These are phyloP conservation scores for Chondrostereum purpureum DNA, from an alignment of 1,284 basidiomycete species.

Conservation along the genomic window DNA sequence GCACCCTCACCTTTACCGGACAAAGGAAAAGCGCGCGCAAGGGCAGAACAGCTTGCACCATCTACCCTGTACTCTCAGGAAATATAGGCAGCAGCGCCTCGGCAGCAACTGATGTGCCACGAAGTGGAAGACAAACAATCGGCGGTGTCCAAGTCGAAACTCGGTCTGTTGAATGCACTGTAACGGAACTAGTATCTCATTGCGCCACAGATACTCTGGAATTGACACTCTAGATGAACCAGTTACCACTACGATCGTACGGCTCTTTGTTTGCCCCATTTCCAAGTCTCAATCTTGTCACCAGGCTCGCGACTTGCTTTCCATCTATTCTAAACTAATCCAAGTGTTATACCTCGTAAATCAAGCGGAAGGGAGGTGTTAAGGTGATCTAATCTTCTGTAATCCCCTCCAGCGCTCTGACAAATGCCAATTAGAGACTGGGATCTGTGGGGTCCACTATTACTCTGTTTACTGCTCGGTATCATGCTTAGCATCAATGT, in stretches of 20 bases:
- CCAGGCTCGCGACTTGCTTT: constrained; percentile 80
- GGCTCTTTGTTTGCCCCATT: constrained; percentile 24
- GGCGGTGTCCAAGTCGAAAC: constrained; percentile 86
- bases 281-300: constrained; percentile 11
- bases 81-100: constrained; percentile 58
- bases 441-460: constrained; percentile 93
- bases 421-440: constrained; percentile 62
- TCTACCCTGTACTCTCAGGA: constrained; percentile 50
- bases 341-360: constrained; percentile 85
- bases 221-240: constrained; percentile 89
- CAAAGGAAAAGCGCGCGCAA: constrained; percentile 66
- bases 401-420: background rate
- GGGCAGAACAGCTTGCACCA: constrained; percentile 46
- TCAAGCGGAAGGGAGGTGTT: constrained; percentile 74
- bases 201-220: constrained; percentile 57
- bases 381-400: constrained; percentile 35
- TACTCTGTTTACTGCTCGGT: constrained; percentile 79
- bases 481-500: constrained; percentile 89
- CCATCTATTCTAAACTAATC: constrained; percentile 86
- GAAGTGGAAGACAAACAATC: constrained; percentile 52
- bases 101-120: constrained; percentile 27
- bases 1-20: constrained; percentile 47
- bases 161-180: constrained; percentile 47
- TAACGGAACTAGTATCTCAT: constrained; percentile 2
- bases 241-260: constrained; percentile 79